Conservation (phyloP, 176 grass and related monocot genomes). For the Hsuehochloa calcarea region DNA sequence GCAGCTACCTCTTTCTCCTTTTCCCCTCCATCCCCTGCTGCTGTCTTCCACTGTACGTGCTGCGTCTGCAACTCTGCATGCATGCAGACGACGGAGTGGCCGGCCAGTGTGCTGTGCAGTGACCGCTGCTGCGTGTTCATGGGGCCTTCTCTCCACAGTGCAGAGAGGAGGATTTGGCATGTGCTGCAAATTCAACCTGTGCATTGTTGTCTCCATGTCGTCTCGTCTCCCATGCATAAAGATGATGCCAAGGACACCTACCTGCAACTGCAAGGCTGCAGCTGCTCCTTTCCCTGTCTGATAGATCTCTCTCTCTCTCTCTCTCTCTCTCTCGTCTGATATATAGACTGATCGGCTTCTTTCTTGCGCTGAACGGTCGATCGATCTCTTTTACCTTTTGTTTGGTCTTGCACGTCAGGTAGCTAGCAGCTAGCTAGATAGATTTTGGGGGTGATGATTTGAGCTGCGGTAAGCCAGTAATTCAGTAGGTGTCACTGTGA, state of each 20-base stretch:
- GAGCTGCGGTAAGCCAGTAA: background rate
- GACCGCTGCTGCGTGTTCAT: background rate
- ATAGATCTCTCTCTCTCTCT: background rate
- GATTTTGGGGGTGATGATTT: background rate
- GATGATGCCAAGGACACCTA: background rate
- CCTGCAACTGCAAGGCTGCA: background rate
- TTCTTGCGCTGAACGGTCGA: background rate
- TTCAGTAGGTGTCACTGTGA: background rate
- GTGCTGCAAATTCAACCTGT: background rate
- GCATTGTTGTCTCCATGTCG: background rate
- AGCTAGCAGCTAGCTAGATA: background rate
- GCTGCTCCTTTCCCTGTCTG: background rate
- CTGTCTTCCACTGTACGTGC: background rate
- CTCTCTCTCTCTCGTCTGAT: background rate
- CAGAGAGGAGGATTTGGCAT: background rate
- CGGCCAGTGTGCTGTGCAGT: background rate
- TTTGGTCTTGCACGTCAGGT: background rate
- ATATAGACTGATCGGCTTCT: background rate
- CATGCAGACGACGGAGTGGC: background rate
- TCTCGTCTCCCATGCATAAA: background rate
- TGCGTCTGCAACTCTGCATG: background rate
- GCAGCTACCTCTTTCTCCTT: constrained; percentile 5
- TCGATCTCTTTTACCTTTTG: background rate
- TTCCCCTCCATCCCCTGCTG: background rate
- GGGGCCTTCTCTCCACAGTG: background rate